phyloP scores from a whole-genome alignment of 371 early-diverging fungal genomes.

The Mucor racemosus region DNA sequence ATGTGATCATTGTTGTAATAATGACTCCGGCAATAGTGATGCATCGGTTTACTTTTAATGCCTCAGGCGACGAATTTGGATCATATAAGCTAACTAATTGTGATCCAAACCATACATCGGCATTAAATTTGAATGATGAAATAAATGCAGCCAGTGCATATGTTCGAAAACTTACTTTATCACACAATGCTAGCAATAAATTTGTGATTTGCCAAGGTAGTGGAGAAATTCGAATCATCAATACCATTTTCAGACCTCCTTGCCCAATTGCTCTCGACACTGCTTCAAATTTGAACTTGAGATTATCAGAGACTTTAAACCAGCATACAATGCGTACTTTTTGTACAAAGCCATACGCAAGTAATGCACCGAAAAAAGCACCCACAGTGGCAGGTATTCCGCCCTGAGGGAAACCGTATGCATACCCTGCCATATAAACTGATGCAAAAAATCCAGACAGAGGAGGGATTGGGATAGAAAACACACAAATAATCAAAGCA shows the following conservation, averaged over 20 bases:
- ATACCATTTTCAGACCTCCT: slow-evolving; percentile 42
- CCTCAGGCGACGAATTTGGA: slow-evolving; percentile 35
- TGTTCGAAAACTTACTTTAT: slow-evolving; percentile 14
- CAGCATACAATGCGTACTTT: not conserved
- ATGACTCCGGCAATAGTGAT: slow-evolving; percentile 13
- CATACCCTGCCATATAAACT: slow-evolving; percentile 35
- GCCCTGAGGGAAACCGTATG: slow-evolving; percentile 27
- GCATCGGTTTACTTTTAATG: not conserved
- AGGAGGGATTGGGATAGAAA: slow-evolving; percentile 38
- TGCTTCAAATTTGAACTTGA: slow-evolving; percentile 27
- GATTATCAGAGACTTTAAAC: not conserved
- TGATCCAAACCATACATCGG: slow-evolving; percentile 51
- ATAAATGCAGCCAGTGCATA: slow-evolving; percentile 33
- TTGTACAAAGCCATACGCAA: slow-evolving; percentile 13
- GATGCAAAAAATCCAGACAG: slow-evolving; percentile 36
- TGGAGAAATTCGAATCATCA: slow-evolving; percentile 44
- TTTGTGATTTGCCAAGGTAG: slow-evolving; percentile 46
- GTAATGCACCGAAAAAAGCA: slow-evolving; percentile 23
- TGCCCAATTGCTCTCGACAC: slow-evolving; percentile 42
- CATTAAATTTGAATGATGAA: slow-evolving; percentile 31
- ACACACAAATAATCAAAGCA: not conserved
- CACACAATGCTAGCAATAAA: slow-evolving; percentile 32
- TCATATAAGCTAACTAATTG: slow-evolving; percentile 43
- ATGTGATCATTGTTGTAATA: not conserved
- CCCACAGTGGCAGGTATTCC: slow-evolving; percentile 15